phyloP scores from a whole-genome alignment of 441 rosid genomes.

The Gossypium schwendimanii region DNA sequence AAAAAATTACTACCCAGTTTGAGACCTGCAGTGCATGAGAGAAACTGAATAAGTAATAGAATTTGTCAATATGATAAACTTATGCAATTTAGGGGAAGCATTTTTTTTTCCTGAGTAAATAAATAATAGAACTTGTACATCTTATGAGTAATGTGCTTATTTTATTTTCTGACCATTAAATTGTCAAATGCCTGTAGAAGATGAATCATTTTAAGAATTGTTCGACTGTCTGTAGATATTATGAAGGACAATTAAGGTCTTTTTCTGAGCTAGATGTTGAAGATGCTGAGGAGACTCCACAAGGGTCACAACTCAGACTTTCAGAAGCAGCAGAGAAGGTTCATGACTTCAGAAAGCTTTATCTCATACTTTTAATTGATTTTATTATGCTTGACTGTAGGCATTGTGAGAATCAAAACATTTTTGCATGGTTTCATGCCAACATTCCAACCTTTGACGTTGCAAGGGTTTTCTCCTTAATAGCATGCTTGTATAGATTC shows the following conservation, averaged over 20 bases:
- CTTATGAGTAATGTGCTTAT: not conserved
- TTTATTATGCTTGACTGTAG: slow-evolving; percentile 6
- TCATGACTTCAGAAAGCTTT: slow-evolving; percentile 6
- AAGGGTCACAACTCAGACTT: slow-evolving; percentile 36
- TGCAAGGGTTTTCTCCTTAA: not conserved
- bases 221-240: slow-evolving; percentile 49
- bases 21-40: not conserved
- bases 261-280: slow-evolving; percentile 72
- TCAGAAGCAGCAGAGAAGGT: slow-evolving; percentile 89
- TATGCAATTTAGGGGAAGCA: not conserved
- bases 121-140: not conserved
- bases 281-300: slow-evolving; percentile 38
- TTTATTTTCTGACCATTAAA: not conserved
- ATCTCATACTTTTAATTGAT: not conserved
- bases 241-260: slow-evolving; percentile 79
- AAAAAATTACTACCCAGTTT: not conserved
- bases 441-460: not conserved
- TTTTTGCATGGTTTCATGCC: not conserved
- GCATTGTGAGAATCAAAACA: not conserved
- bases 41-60: not conserved
- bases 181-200: slow-evolving; percentile 8
- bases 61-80: not conserved
- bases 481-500: not conserved
- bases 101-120: not conserved
- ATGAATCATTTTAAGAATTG: not conserved